Conservation (phyloP, 768 basidiomycete genomes). For the Rhizopogon roseolus region DNA sequence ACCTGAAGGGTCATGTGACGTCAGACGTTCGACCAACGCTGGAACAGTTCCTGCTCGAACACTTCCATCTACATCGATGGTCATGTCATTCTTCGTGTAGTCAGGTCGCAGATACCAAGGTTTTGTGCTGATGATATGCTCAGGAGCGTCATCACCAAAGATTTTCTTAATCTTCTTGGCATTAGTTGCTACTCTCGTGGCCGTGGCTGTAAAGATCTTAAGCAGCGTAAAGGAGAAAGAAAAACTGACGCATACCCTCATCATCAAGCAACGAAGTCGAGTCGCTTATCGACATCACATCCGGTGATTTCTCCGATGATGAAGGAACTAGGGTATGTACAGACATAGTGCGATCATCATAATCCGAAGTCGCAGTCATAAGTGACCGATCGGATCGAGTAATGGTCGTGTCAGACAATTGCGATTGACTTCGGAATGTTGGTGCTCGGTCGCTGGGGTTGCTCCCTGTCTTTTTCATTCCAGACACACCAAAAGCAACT, state of each 20-base stretch:
- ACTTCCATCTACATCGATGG: conserved; percentile 78
- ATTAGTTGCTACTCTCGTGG: conserved; percentile 22
- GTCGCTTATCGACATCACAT: conserved; percentile 15
- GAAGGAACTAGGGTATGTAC: conserved; percentile 19
- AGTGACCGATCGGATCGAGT: conserved; percentile 24
- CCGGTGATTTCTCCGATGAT: conserved; percentile 12
- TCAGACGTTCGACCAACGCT: conserved; percentile 85
- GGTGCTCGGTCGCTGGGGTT: conserved; percentile 18
- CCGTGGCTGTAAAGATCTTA: conserved; percentile 15
- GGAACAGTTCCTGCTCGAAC: conserved; percentile 84
- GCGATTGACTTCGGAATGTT: conserved; percentile 27
- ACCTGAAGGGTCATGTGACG: conserved; percentile 88
- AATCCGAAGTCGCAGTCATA: conserved; percentile 15
- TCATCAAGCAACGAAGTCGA: conserved; percentile 15
- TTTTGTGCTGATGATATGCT: conserved; percentile 39
- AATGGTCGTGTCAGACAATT: conserved; percentile 30
- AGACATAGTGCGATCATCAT: conserved; percentile 21
- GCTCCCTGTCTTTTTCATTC: conserved; percentile 23
- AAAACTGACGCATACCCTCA: conserved; percentile 17
- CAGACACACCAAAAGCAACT: conserved; percentile 40
- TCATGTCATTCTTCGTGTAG: conserved; percentile 73
- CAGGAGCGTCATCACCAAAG: conserved; percentile 57
- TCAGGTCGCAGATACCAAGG: conserved; percentile 88
- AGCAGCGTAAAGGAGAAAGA: not conserved
- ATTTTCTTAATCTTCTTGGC: conserved; percentile 61